Percentiles rank a stretch among this genome's conserved stretches.
phyloP scores from a whole-genome alignment of 2,329 filamentous ascomycete genomes.

The Pseudogymnoascus sp. region DNA sequence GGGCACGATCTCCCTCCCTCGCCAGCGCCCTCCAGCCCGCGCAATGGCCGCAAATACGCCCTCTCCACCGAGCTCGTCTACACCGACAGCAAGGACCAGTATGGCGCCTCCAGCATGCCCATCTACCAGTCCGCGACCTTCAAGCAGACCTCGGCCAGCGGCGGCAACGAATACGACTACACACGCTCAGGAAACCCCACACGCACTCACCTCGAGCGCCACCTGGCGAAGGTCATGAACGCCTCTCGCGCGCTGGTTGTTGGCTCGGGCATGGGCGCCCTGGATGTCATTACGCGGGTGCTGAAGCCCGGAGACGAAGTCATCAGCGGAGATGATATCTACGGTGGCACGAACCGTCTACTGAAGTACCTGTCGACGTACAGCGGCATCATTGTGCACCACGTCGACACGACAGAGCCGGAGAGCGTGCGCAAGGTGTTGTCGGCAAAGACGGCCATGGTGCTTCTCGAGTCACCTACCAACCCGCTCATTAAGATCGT shows the following conservation, averaged over 20 bases:
- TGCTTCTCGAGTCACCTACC: slow-evolving; percentile 90
- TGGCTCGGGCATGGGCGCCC: slow-evolving; percentile 91
- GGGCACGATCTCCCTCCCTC: slow-evolving; percentile 83
- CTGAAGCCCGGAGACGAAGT: slow-evolving; percentile 92
- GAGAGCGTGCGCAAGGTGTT: slow-evolving; percentile 62
- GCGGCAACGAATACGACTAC: slow-evolving; percentile 91
- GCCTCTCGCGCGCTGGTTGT: slow-evolving; percentile 85
- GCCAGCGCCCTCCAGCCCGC: slow-evolving; percentile 83
- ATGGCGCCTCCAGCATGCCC: slow-evolving; percentile 89
- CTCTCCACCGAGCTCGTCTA: slow-evolving; percentile 95
- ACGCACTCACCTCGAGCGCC: slow-evolving; percentile 87
- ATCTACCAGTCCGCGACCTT: slow-evolving; percentile 99
- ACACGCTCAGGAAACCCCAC: slow-evolving; percentile 96
- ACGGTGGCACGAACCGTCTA: slow-evolving; percentile 88
- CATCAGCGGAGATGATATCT: slow-evolving; percentile 91
- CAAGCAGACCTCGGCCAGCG: slow-evolving; percentile 76
- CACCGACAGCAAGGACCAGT: slow-evolving; percentile 92
- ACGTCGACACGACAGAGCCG: slow-evolving; percentile 84
- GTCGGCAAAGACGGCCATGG: slow-evolving; percentile 80
- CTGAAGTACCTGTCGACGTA: slow-evolving; percentile 86
- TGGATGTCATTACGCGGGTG: slow-evolving; percentile 91
- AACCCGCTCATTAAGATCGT: slow-evolving; percentile 98
- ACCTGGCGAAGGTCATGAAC: slow-evolving; percentile 98
- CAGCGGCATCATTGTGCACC: slow-evolving; percentile 86
- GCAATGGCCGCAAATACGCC: slow-evolving; percentile 79